Conservation (phyloP, 345 rosid species). For the Acer campestre region DNA sequence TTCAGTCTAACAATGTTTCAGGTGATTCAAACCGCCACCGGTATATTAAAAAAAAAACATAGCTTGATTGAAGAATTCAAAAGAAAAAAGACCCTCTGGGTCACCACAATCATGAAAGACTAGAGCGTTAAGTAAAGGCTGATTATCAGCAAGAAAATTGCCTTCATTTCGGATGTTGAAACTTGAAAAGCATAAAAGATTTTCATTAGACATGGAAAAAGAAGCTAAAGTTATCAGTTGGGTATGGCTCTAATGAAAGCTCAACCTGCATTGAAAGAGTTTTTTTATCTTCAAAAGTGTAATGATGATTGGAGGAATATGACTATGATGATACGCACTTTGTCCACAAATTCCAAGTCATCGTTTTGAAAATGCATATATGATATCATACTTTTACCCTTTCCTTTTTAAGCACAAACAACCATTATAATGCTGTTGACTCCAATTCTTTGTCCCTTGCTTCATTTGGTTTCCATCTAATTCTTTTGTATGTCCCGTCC, state of each 20-base stretch:
- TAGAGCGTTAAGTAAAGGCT: neutral
- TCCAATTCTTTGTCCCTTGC: slow-evolving; percentile 15
- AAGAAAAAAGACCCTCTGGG: neutral
- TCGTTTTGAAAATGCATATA: neutral
- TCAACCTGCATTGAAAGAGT: neutral
- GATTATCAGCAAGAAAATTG: neutral
- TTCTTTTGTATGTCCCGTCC: neutral
- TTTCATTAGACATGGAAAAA: neutral
- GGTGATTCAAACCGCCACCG: no score
- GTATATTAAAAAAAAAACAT: neutral
- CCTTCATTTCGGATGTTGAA: neutral
- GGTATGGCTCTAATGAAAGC: neutral
- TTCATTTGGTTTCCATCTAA: neutral
- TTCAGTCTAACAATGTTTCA: no score
- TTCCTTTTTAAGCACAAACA: slow-evolving; percentile 15
- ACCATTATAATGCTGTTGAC: slow-evolving; percentile 20
- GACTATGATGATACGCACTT: neutral
- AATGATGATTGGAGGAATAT: slow-evolving; percentile 11
- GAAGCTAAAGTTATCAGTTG: no score
- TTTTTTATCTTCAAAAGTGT: slow-evolving; percentile 5
- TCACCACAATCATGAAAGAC: neutral
- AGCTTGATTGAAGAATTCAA: neutral
- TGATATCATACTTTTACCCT: neutral
- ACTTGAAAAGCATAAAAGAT: neutral
- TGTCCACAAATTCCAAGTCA: neutral